Evolutionary conservation across 2,329 filamentous ascomycete genomes (phyloP).

Genomic region (Diaporthe batatas): DNA sequence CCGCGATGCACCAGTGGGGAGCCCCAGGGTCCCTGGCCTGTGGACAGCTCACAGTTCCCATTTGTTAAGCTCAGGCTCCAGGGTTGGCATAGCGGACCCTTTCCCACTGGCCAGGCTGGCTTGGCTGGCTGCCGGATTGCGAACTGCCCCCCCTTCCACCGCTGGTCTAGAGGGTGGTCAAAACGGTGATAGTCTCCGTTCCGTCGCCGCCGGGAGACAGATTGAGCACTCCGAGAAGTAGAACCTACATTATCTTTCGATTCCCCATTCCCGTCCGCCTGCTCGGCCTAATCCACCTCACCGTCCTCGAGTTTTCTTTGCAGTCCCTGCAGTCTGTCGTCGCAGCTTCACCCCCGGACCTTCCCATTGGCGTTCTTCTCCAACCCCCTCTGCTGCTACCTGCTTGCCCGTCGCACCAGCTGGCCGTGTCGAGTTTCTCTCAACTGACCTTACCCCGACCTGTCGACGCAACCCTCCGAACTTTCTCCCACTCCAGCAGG

Average conservation of each 20-base stretch:
- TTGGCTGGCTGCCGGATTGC: conserved; percentile 12
- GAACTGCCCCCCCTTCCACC: conserved; percentile 12
- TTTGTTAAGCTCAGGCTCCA: conserved; percentile 30
- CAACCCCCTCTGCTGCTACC: conserved; percentile 33
- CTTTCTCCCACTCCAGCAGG: conserved; percentile 16
- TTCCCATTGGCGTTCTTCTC: conserved; percentile 15
- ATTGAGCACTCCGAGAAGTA: conserved; percentile 11
- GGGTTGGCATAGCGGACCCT: not conserved
- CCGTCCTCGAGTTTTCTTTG: conserved; percentile 22
- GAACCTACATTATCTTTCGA: conserved; percentile 37
- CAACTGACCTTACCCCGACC: conserved; percentile 1
- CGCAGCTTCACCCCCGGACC: not conserved
- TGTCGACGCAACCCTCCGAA: conserved; percentile 17
- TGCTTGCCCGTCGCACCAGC: not conserved
- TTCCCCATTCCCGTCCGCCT: conserved; percentile 27
- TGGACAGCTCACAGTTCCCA: conserved; percentile 28
- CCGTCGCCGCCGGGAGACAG: conserved; percentile 30
- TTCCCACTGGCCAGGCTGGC: conserved; percentile 14
- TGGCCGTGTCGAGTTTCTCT: conserved; percentile 16
- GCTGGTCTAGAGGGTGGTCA: conserved; percentile 2
- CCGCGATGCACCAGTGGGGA: conserved; percentile 20
- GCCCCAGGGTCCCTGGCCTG: conserved; percentile 20
- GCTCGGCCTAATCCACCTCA: conserved; percentile 10
- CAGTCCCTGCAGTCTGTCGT: not conserved
- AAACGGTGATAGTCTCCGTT: conserved; percentile 28